A percentile compares a stretch with the other conserved stretches of the same genome.
phyloP scores from a whole-genome alignment of 2,329 filamentous ascomycete species.

The Penicillium sclerotigenum region DNA sequence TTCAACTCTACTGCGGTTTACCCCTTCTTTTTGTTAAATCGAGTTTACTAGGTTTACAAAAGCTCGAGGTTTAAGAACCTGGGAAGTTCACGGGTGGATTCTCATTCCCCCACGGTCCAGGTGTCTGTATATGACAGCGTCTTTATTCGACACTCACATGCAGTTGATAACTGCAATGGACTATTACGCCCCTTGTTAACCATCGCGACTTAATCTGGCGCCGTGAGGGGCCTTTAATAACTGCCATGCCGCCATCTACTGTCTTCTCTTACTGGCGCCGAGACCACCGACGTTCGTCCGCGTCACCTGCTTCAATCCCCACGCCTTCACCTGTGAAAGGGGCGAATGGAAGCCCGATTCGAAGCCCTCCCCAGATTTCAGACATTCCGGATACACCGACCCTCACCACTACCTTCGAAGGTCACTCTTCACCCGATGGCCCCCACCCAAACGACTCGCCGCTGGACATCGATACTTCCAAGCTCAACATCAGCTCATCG shows the following conservation, averaged over 20 bases:
- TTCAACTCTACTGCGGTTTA: neutral
- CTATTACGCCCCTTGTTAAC: conserved; percentile 11
- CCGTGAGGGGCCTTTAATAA: conserved; percentile 15
- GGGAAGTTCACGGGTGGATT: conserved; percentile 3
- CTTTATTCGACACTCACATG: conserved; percentile 10
- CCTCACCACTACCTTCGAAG: conserved; percentile 29
- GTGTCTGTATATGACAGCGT: conserved; percentile 22
- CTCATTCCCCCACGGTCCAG: conserved; percentile 16
- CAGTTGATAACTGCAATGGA: conserved; percentile 20
- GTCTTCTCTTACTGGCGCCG: conserved; percentile 43
- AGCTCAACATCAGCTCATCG: conserved; percentile 21
- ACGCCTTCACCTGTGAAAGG: conserved; percentile 20
- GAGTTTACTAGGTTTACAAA: neutral
- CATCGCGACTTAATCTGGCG: conserved; percentile 10
- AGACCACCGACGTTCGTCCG: conserved; percentile 37
- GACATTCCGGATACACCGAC: conserved; percentile 30
- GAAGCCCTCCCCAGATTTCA: conserved; percentile 34
- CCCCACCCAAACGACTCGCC: conserved; percentile 23
- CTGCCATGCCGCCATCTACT: conserved; percentile 36
- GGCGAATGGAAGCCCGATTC: conserved; percentile 19
- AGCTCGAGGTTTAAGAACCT: neutral
- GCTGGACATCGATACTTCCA: conserved; percentile 25
- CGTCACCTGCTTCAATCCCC: conserved; percentile 28
- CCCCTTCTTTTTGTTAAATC: neutral
- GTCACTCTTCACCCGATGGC: conserved; percentile 19